phyloP scores from a whole-genome alignment of 2,329 filamentous ascomycete species.

The Fusarium agapanthi region DNA sequence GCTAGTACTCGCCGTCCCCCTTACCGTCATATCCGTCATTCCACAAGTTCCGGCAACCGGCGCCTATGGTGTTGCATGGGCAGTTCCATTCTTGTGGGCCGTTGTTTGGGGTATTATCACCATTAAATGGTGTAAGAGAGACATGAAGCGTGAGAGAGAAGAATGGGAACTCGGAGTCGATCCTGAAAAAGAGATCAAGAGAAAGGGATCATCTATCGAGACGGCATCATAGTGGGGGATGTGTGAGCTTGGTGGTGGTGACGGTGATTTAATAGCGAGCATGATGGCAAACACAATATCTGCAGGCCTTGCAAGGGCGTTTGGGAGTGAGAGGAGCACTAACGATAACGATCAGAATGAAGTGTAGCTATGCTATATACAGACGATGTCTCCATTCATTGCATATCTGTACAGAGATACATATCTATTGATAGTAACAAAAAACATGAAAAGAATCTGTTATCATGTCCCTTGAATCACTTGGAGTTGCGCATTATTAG shows the following conservation, averaged over 20 bases:
- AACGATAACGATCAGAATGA: slow-evolving; percentile 15
- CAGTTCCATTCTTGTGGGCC: slow-evolving; percentile 52
- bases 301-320: slow-evolving; percentile 5
- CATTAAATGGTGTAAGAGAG: slow-evolving; percentile 49
- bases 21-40: slow-evolving; percentile 50
- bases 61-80: slow-evolving; percentile 52
- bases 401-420: slow-evolving; percentile 6
- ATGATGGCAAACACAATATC: slow-evolving; percentile 7
- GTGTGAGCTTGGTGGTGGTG: background rate
- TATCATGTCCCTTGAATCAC: background rate
- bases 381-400: background rate
- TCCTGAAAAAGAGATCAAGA: slow-evolving; percentile 32
- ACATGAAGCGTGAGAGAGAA: slow-evolving; percentile 49
- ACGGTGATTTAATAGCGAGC: background rate
- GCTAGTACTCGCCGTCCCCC: slow-evolving; percentile 47
- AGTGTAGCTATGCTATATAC: background rate
- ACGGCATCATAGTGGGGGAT: slow-evolving; percentile 3
- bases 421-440: slow-evolving; percentile 1
- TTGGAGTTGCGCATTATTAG: background rate
- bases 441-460: slow-evolving; percentile 3
- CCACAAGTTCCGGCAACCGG: slow-evolving; percentile 47
- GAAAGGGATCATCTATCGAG: slow-evolving; percentile 16
- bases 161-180: slow-evolving; percentile 48
- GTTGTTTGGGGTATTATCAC: slow-evolving; percentile 48
- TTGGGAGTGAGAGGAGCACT: background rate